These are phyloP conservation scores for Aspergillus sclerotiicarbonarius DNA, from an alignment of 495 filamentous ascomycete genomes.

Conservation along the genomic window DNA sequence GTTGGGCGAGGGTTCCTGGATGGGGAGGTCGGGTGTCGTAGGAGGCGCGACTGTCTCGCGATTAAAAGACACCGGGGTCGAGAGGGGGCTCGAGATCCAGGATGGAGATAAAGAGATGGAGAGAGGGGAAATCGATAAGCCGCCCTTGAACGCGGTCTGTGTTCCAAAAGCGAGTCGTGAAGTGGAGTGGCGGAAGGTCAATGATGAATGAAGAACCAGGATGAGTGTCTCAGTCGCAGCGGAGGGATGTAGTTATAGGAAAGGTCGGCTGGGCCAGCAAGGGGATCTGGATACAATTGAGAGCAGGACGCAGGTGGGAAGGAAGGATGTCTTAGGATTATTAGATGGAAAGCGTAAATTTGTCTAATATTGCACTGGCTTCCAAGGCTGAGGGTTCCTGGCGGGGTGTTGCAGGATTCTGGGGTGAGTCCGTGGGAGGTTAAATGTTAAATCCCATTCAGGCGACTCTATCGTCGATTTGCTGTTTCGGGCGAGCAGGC, in stretches of 20 bases:
- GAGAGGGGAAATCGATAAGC: slow-evolving; percentile 15
- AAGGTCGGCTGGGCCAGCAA: slow-evolving; percentile 27
- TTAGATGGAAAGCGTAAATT: slow-evolving; percentile 10
- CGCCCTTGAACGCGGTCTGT: slow-evolving; percentile 26
- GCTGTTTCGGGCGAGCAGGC: slow-evolving; percentile 12
- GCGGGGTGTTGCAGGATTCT: slow-evolving; percentile 1
- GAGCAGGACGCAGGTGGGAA: slow-evolving; percentile 14
- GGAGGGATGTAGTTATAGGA: slow-evolving; percentile 26
- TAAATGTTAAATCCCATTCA: background rate
- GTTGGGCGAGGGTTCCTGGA: slow-evolving; percentile 20
- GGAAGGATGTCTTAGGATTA: slow-evolving; percentile 23
- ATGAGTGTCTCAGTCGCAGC: slow-evolving; percentile 34
- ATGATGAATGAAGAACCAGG: slow-evolving; percentile 14
- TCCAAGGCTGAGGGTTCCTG: slow-evolving; percentile 3
- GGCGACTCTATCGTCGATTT: slow-evolving; percentile 5
- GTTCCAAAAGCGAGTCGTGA: too few relatives aligned
- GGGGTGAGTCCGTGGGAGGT: slow-evolving; percentile 7
- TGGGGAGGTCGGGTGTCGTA: slow-evolving; percentile 18
- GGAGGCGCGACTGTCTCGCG: slow-evolving; percentile 27
- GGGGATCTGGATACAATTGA: slow-evolving; percentile 22
- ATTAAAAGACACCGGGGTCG: slow-evolving; percentile 18
- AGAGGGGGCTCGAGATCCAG: slow-evolving; percentile 2
- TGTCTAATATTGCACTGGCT: slow-evolving; percentile 4
- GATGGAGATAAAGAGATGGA: background rate
- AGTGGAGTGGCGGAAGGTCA: slow-evolving; percentile 7